Conservation (phyloP, 805 yeast species). For the Lipomyces orientalis region DNA sequence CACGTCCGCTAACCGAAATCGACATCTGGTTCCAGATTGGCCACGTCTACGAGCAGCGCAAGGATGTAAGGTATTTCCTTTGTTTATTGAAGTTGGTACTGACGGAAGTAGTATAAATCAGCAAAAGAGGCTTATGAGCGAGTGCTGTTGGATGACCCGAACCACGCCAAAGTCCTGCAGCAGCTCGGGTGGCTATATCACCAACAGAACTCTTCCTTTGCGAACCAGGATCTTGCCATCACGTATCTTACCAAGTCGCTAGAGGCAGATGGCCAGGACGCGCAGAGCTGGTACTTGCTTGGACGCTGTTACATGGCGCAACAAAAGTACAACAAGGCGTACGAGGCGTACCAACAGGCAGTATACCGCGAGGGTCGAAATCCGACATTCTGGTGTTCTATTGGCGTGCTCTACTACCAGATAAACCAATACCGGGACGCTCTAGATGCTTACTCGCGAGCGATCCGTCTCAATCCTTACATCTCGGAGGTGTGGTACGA, state of each 20-base stretch:
- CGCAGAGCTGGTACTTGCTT: conserved; percentile 95
- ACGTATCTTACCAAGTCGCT: conserved; percentile 82
- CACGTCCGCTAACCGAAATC: conserved; percentile 92
- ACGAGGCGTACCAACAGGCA: conserved; percentile 98
- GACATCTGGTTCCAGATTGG: conserved; percentile 99
- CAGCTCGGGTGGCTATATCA: conserved; percentile 95
- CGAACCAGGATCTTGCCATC: conserved; percentile 83
- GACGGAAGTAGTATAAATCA: conserved; percentile 60
- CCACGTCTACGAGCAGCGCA: conserved; percentile 89
- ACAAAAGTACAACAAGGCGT: conserved; percentile 93
- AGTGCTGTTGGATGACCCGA: conserved; percentile 85
- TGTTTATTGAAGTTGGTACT: not conserved
- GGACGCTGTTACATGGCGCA: conserved; percentile 98
- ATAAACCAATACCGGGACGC: conserved; percentile 97
- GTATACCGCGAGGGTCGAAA: conserved; percentile 95
- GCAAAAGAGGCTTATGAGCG: conserved; percentile 96
- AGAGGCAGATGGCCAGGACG: conserved; percentile 87
- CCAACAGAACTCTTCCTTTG: conserved; percentile 64
- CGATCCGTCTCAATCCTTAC: conserved; percentile 93
- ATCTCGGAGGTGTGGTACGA: conserved; percentile 99
- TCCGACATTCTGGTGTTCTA: conserved; percentile 97
- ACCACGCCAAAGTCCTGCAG: conserved; percentile 94
- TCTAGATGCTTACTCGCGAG: conserved; percentile 94
- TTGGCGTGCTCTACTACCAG: conserved; percentile 95
- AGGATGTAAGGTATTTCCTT: conserved; percentile 53